Conservation (phyloP, 306 rosid species). For the Inga laurina region DNA sequence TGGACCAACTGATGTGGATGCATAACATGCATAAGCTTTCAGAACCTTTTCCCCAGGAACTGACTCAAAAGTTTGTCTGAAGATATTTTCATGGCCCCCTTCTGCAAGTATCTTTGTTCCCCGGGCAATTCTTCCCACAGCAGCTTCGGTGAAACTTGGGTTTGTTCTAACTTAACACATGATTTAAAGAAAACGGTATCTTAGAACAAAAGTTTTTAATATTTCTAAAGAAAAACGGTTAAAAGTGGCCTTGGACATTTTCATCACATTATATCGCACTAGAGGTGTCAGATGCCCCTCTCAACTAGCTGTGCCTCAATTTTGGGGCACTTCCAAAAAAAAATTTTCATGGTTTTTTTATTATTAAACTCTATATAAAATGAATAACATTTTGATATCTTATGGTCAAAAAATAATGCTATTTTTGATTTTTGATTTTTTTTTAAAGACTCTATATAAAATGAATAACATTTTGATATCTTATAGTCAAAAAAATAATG, state of each 20-base stretch:
- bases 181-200: not conserved
- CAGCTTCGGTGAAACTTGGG: slow-evolving; percentile 93
- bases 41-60: slow-evolving; percentile 76
- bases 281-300: too few species aligned
- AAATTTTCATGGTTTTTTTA: too few species aligned
- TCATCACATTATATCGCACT: not conserved
- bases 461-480: too few species aligned
- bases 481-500: too few species aligned
- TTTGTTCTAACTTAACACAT: slow-evolving; percentile 71
- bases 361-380: too few species aligned
- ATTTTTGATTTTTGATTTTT: too few species aligned
- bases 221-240: not conserved
- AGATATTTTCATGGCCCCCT: slow-evolving; percentile 91
- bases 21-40: slow-evolving; percentile 85
- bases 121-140: slow-evolving; percentile 95
- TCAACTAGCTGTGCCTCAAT: too few species aligned
- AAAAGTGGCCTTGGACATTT: not conserved
- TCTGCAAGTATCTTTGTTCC: slow-evolving; percentile 93
- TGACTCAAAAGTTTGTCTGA: slow-evolving; percentile 71
- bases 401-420: too few species aligned
- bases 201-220: not conserved
- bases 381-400: too few species aligned
- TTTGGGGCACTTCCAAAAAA: too few species aligned
- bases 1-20: slow-evolving; percentile 89
- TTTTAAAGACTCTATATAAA: too few species aligned